phyloP scores from a whole-genome alignment of 192 early-diverging fungal species.

The Helicostylum pulchrum region DNA sequence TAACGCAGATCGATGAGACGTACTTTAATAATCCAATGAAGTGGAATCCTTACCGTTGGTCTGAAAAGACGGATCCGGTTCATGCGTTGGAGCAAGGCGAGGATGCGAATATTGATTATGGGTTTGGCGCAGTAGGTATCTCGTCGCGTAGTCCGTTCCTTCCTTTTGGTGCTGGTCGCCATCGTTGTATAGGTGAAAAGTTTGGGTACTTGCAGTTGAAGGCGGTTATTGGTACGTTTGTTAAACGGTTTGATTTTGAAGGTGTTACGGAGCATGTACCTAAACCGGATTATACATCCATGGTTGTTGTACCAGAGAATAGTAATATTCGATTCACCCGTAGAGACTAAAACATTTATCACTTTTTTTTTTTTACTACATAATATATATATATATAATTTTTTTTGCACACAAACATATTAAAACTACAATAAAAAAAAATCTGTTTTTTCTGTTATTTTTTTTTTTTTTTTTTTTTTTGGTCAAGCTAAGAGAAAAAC shows the following conservation, averaged over 20 bases:
- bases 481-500: too few relatives aligned
- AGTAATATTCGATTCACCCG: constrained; percentile 48
- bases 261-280: constrained; percentile 67
- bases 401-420: too few relatives aligned
- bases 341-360: constrained; percentile 13
- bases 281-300: constrained; percentile 78
- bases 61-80: constrained; percentile 55
- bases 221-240: constrained; percentile 79
- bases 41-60: constrained; percentile 82
- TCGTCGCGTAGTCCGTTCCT: constrained; percentile 79
- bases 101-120: constrained; percentile 63
- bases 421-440: too few relatives aligned
- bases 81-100: constrained; percentile 46
- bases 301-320: constrained; percentile 86
- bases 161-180: constrained; percentile 95
- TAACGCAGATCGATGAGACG: constrained; percentile 74
- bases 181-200: constrained; percentile 96
- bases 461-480: too few relatives aligned
- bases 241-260: constrained; percentile 74
- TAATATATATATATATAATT: too few relatives aligned
- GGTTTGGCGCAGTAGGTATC: constrained; percentile 65
- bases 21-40: constrained; percentile 76
- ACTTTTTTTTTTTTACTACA: too few relatives aligned
- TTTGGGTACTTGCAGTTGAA: constrained; percentile 97
- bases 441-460: too few relatives aligned